Conservation (phyloP, 768 basidiomycete genomes). For the Lactarius vividus region DNA sequence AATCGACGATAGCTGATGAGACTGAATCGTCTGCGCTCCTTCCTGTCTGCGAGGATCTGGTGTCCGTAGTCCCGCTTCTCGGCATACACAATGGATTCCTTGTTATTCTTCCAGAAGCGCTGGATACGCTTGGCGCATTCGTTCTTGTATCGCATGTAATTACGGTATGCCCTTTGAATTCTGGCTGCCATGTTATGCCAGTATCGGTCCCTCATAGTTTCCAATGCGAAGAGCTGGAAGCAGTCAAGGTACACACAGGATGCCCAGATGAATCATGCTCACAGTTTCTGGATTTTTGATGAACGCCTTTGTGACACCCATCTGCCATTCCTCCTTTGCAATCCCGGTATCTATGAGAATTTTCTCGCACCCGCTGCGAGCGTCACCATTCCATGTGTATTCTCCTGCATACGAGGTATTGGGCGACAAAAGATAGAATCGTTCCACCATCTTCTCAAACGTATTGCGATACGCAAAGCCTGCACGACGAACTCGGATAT, state of each 20-base stretch:
- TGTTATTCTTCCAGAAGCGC: slow-evolving; percentile 98
- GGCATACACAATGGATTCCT: slow-evolving; percentile 85
- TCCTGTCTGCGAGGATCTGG: slow-evolving; percentile 83
- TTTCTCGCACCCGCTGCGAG: slow-evolving; percentile 86
- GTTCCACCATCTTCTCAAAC: slow-evolving; percentile 98
- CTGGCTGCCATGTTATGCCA: slow-evolving; percentile 99
- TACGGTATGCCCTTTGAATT: slow-evolving; percentile 94
- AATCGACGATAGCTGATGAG: slow-evolving; percentile 92
- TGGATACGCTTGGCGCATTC: slow-evolving; percentile 96
- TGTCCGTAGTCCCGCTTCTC: slow-evolving; percentile 95
- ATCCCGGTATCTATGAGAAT: slow-evolving; percentile 96
- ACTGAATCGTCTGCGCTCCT: slow-evolving; percentile 92
- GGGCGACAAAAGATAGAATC: slow-evolving; percentile 94
- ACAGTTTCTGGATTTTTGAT: slow-evolving; percentile 99
- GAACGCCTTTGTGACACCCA: slow-evolving; percentile 98
- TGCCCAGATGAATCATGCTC: slow-evolving; percentile 30
- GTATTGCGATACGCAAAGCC: slow-evolving; percentile 98
- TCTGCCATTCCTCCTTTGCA: slow-evolving; percentile 97
- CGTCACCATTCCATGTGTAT: slow-evolving; percentile 92
- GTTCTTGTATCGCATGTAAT: slow-evolving; percentile 92
- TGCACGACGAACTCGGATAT: slow-evolving; percentile 94
- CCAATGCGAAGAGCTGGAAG: slow-evolving; percentile 86
- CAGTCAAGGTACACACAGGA: slow-evolving; percentile 6
- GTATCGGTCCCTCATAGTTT: slow-evolving; percentile 98
- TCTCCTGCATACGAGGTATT: slow-evolving; percentile 98